Conservation (phyloP, 2,329 filamentous ascomycete species). For the Pyrenophora teres region DNA sequence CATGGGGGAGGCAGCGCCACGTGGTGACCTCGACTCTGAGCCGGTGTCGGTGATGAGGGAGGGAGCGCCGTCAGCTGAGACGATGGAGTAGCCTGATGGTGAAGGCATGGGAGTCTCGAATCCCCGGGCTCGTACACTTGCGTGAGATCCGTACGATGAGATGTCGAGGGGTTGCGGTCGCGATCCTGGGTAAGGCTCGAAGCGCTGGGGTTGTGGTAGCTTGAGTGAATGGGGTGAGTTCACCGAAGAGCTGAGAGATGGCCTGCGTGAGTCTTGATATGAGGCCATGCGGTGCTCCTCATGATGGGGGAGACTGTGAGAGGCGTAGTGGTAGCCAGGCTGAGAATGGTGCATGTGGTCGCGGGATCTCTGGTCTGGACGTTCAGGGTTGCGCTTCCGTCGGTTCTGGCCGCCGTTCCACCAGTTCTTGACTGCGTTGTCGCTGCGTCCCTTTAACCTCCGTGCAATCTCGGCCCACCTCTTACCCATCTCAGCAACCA, state of each 20-base stretch:
- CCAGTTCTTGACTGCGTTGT: slow-evolving; percentile 98
- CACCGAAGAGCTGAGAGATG: slow-evolving; percentile 34
- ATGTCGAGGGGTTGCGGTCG: slow-evolving; percentile 43
- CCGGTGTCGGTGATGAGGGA: slow-evolving; percentile 71
- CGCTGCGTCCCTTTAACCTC: slow-evolving; percentile 79
- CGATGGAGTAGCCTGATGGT: slow-evolving; percentile 65
- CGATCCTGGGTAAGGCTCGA: slow-evolving; percentile 39
- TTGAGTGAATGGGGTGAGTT: slow-evolving; percentile 38
- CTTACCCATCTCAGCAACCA: slow-evolving; percentile 80
- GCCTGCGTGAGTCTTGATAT: slow-evolving; percentile 38
- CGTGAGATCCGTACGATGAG: slow-evolving; percentile 26
- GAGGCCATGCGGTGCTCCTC: slow-evolving; percentile 33
- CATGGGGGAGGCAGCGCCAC: slow-evolving; percentile 52
- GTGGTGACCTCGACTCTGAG: slow-evolving; percentile 54
- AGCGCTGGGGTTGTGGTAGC: slow-evolving; percentile 41
- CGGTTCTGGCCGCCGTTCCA: slow-evolving; percentile 95
- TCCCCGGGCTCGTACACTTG: slow-evolving; percentile 32
- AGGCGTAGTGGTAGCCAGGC: slow-evolving; percentile 37
- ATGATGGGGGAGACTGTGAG: slow-evolving; percentile 30
- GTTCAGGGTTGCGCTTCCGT: slow-evolving; percentile 55
- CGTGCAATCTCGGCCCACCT: slow-evolving; percentile 93
- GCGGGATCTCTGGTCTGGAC: slow-evolving; percentile 31
- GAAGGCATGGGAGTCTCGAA: slow-evolving; percentile 66
- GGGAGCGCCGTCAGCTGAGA: slow-evolving; percentile 67
- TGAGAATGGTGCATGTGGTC: slow-evolving; percentile 42